Conservation (phyloP, 2,329 filamentous ascomycete genomes). For the Sphaerostilbella broomeana region DNA sequence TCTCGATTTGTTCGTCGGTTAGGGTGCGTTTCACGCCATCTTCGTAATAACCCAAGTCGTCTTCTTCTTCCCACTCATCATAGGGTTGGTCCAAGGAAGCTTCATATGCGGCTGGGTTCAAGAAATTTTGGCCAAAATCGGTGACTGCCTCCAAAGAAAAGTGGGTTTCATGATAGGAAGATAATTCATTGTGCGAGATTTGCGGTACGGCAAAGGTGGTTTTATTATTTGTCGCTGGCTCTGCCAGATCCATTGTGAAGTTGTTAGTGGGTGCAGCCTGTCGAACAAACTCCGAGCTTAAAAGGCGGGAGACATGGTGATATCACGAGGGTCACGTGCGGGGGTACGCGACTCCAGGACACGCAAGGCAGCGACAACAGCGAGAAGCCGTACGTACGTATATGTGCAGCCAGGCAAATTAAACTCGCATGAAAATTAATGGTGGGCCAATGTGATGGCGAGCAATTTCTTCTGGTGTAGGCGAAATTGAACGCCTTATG, state of each 20-base stretch:
- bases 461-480: too few species aligned
- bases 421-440: too few species aligned
- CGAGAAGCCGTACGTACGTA: too few species aligned
- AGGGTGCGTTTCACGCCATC: conserved; percentile 85
- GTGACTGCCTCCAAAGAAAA: conserved; percentile 44
- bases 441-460: too few species aligned
- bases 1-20: conserved; percentile 83
- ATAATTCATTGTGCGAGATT: conserved; percentile 43
- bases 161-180: conserved; percentile 52
- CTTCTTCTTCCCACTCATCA: conserved; percentile 46
- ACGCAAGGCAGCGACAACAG: too few species aligned
- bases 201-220: conserved; percentile 17
- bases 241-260: conserved; percentile 11
- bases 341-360: too few species aligned
- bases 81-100: conserved; percentile 24
- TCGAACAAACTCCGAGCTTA: too few species aligned
- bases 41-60: conserved; percentile 72
- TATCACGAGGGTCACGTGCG: too few species aligned
- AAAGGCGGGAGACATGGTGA: too few species aligned
- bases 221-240: not conserved
- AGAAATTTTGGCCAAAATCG: conserved; percentile 42
- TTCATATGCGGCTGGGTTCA: conserved; percentile 24
- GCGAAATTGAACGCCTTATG: too few species aligned
- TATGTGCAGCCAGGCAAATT: too few species aligned
- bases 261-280: too few species aligned